These are phyloP conservation scores for Phlebiopsis gigantea DNA, from an alignment of 768 basidiomycete genomes.

Conservation along the genomic window DNA sequence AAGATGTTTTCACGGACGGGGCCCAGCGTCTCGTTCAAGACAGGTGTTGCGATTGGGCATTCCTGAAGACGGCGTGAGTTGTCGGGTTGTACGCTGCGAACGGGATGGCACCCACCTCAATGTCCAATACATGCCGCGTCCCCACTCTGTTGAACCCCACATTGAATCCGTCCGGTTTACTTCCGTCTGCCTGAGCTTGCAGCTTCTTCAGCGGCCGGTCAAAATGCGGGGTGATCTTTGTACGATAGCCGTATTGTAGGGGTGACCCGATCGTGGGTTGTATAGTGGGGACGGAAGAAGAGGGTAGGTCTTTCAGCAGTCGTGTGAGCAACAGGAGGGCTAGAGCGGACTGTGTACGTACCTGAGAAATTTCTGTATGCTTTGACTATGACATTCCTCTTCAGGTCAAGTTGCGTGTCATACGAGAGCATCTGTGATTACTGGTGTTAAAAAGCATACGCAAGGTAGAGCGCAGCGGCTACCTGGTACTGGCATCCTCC, in stretches of 20 bases:
- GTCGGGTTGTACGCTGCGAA: neutral
- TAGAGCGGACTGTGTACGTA: conserved; percentile 13
- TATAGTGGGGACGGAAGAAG: conserved; percentile 55
- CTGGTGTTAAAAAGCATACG: conserved; percentile 5
- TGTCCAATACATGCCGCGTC: conserved; percentile 74
- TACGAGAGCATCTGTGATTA: conserved; percentile 75
- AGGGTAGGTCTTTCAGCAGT: conserved; percentile 42
- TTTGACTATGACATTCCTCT: conserved; percentile 79
- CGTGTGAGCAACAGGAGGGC: neutral
- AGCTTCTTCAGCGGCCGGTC: conserved; percentile 53
- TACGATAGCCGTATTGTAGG: conserved; percentile 86
- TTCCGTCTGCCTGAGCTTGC: conserved; percentile 1
- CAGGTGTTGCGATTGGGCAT: conserved; percentile 84
- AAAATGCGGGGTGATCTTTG: conserved; percentile 97
- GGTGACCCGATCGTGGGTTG: conserved; percentile 81
- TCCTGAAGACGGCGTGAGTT: conserved; percentile 44
- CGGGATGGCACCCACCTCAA: conserved; percentile 53
- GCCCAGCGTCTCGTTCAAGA: conserved; percentile 59
- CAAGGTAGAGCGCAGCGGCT: too few relatives aligned
- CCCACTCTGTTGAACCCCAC: conserved; percentile 90
- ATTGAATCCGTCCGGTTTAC: conserved; percentile 62
- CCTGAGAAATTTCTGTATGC: conserved; percentile 78
- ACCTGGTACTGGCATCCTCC: conserved; percentile 96
- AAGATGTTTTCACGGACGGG: conserved; percentile 59
- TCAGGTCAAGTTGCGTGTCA: conserved; percentile 78